phyloP scores from a whole-genome alignment of 176 grass and related monocot genomes.

The Oryza australiensis region DNA sequence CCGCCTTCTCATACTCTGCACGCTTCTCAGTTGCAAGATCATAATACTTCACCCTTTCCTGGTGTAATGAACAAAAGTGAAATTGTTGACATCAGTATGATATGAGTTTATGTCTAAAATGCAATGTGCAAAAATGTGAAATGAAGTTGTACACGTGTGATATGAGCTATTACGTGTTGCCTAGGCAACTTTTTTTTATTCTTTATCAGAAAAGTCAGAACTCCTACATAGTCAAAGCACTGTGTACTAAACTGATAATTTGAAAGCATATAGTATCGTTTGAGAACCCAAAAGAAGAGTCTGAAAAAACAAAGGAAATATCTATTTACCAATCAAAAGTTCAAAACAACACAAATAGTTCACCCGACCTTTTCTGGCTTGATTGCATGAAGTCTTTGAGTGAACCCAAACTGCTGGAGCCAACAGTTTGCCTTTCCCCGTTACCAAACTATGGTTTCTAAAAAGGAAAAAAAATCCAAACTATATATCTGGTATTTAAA shows the following conservation, averaged over 20 bases:
- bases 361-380: background rate
- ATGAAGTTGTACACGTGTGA: background rate
- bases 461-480: slow-evolving; percentile 23
- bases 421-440: too few relatives aligned
- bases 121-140: background rate
- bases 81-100: slow-evolving; percentile 11
- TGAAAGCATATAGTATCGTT: background rate
- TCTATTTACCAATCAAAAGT: background rate
- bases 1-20: slow-evolving; percentile 78
- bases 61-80: slow-evolving; percentile 2
- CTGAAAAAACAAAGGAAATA: background rate
- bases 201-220: slow-evolving; percentile 14
- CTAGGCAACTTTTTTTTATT: background rate
- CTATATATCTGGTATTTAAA: background rate
- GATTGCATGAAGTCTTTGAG: too few relatives aligned
- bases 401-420: too few relatives aligned
- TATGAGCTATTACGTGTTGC: background rate
- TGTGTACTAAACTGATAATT: slow-evolving; percentile 1
- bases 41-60: slow-evolving; percentile 93
- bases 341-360: background rate
- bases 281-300: background rate
- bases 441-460: background rate
- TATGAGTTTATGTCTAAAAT: background rate
- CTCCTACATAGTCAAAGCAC: background rate
- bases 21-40: slow-evolving; percentile 87